These are phyloP conservation scores for Fusarium oligoseptatum DNA, from an alignment of 2,329 filamentous ascomycete genomes.

Conservation along the genomic window DNA sequence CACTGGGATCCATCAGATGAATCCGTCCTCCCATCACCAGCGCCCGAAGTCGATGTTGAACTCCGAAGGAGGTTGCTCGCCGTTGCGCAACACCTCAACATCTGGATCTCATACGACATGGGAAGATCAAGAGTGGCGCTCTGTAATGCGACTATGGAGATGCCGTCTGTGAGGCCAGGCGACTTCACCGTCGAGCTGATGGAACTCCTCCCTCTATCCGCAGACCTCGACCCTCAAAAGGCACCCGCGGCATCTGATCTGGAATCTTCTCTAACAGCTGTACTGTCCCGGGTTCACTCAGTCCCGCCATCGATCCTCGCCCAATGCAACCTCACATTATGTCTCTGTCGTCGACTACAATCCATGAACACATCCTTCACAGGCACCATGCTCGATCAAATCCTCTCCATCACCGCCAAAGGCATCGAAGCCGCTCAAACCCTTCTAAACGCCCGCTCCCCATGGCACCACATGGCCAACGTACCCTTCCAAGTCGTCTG, in stretches of 20 bases:
- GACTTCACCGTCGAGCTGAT: constrained; percentile 64
- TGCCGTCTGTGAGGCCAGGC: constrained; percentile 54
- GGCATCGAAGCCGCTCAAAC: constrained; percentile 62
- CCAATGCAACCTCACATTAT: constrained; percentile 68
- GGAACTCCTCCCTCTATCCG: constrained; percentile 65
- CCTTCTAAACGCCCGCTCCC: constrained; percentile 59
- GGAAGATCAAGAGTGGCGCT: constrained; percentile 66
- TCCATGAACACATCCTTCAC: constrained; percentile 62
- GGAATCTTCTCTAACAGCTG: constrained; percentile 55
- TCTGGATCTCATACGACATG: constrained; percentile 71
- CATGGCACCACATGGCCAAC: constrained; percentile 72
- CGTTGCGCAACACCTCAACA: constrained; percentile 69
- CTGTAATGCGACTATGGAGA: constrained; percentile 58
- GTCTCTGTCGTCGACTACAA: constrained; percentile 67
- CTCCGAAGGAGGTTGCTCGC: constrained; percentile 59
- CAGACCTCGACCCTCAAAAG: constrained; percentile 66
- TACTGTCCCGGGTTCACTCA: constrained; percentile 57
- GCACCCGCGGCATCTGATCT: constrained; percentile 57
- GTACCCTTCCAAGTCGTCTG: constrained; percentile 72
- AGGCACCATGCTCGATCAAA: constrained; percentile 57
- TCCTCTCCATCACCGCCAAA: constrained; percentile 60
- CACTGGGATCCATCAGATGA: constrained; percentile 54
- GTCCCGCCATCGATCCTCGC: constrained; percentile 60
- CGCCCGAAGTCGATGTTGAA: constrained; percentile 52
- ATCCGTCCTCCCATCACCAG: constrained; percentile 43